Base-by-base conservation (phyloP, 768 basidiomycete species). In the Gymnopilus junonius region DNA sequence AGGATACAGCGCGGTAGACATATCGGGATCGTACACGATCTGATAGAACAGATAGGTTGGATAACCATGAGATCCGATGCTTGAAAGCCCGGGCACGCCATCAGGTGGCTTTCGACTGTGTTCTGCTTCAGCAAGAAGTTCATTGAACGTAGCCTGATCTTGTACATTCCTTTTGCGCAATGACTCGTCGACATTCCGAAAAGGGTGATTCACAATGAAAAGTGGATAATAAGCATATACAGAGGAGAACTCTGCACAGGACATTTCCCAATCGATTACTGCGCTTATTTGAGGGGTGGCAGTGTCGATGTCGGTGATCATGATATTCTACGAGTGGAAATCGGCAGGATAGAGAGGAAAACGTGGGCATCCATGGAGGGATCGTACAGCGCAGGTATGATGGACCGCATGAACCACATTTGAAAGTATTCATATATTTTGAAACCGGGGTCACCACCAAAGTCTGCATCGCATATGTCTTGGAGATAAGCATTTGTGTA, bases 301-400 rank as follows among this genome's bases (percentile, higher is more conserved):
- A 8, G 42, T 21, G 55, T 62, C 61, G 21, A 58, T 27, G 39
- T 70, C 62, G 27, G 46, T 48, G 29, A 64, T 54, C 67, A 70
- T 58, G 59, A 68, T 68, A 27, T 70, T 70, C 59, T 70, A 65
- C 8, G 69, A 70, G 51, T 70, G 69, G 50, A 70, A 70, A 43
- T 70, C 65, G 37, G 67, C 69, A 34, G 62, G 69, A 58, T 39
- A 56, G 17, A 70, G 64, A 4, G 62, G 69, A 55, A 32, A 66
- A 7, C 69, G 39, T 50, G 20, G 21, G 17, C 17, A 31, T 66
- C 67, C 55, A 63, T 23, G 39, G 51, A 37, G 32, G 67, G 55
- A 59, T 68, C 65, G 46, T 48, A 68, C 46, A 62, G 14, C 10
- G 55, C n/a, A 45, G 61, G 61, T 23, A 62, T 50, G 55, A 58